Conservation (phyloP, 2,329 filamentous ascomycete species). For the Neonectria coccinea region DNA sequence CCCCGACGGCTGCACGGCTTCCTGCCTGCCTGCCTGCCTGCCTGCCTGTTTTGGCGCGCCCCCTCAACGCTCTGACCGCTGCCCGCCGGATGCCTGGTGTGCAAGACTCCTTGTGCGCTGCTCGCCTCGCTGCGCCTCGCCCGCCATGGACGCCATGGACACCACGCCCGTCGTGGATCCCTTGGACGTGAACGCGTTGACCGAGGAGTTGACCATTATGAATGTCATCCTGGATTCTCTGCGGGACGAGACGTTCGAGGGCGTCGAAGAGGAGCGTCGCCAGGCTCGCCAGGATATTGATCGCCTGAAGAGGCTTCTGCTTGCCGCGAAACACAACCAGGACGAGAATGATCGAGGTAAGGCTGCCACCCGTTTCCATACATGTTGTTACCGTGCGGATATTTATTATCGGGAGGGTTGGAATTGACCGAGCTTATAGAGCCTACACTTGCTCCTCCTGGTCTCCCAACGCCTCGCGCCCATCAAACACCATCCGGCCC, state of each 20-base stretch:
- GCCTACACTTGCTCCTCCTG: slow-evolving; percentile 15
- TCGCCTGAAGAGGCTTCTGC: slow-evolving; percentile 49
- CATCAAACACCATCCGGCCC: slow-evolving; percentile 17
- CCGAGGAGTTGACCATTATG: slow-evolving; percentile 58
- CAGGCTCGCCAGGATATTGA: slow-evolving; percentile 46
- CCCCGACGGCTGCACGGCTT: slow-evolving; percentile 29
- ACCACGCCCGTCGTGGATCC: slow-evolving; percentile 22
- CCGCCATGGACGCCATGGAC: slow-evolving; percentile 33
- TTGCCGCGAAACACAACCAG: slow-evolving; percentile 22
- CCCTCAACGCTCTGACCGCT: slow-evolving; percentile 7
- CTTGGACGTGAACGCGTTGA: slow-evolving; percentile 46
- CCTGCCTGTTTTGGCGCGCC: slow-evolving; percentile 24
- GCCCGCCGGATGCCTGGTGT: slow-evolving; percentile 28
- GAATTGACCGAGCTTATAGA: slow-evolving; percentile 24
- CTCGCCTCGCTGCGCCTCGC: slow-evolving; percentile 17
- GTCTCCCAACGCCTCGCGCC: background rate
- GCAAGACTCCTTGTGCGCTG: slow-evolving; percentile 28
- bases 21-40: slow-evolving; percentile 31
- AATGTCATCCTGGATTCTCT: slow-evolving; percentile 58
- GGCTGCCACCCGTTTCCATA: slow-evolving; percentile 12
- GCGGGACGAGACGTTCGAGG: slow-evolving; percentile 40
- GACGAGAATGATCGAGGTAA: slow-evolving; percentile 20
- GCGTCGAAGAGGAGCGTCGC: slow-evolving; percentile 47
- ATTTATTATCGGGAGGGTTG: no score
- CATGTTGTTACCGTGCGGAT: background rate